Base-by-base conservation (phyloP, 345 rosid genomes). In the Draba incana region DNA sequence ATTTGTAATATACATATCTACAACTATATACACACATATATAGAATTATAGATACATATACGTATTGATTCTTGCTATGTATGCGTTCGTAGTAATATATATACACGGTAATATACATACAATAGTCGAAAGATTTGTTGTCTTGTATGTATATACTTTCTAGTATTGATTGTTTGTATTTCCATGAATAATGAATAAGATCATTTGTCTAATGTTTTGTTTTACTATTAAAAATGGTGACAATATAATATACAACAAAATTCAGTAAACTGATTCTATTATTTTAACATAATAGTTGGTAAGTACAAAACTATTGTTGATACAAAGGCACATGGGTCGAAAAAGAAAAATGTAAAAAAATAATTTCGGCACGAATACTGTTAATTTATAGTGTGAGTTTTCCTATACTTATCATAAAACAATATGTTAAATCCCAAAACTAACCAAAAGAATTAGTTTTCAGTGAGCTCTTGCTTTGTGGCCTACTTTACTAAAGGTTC, bases 391-490 rank as follows among this genome's bases (percentile, higher is more conserved):
- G 31, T 39, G 14, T 39, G 20, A 27, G 10, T 3, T 61, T 14
- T 9, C 28, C 20, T 56, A n/a, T 46, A 24, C 16, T 46, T 24
- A n/a, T 1, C n/a, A 27, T 6, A 39, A 62, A 44, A 46, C 28
- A 61, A 28, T 10, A 31, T 57, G 44, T 12, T 41, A 53, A 62
- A 53, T 62, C 28, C 56, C 62, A 62, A 54, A 44, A 62, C 10
- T 62, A 44, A 70, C 49, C 50, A 50, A 64, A 38, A 50, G 44
- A 41, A 38, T 16, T 62, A 71, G 64, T 54, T 71, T 62, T 71
- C 75, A 35, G 57, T 37, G 69, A 71, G 50, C 57, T 37, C 64
- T 70, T 62, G 31, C 56, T 37, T 63, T 62, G n/a, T 71, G 24
- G 49, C 43, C 20, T 46, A 46, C 33, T 62, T 54, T 35, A 51